phyloP scores from a whole-genome alignment of 1,284 basidiomycete genomes.

The Puccinia triticina region DNA sequence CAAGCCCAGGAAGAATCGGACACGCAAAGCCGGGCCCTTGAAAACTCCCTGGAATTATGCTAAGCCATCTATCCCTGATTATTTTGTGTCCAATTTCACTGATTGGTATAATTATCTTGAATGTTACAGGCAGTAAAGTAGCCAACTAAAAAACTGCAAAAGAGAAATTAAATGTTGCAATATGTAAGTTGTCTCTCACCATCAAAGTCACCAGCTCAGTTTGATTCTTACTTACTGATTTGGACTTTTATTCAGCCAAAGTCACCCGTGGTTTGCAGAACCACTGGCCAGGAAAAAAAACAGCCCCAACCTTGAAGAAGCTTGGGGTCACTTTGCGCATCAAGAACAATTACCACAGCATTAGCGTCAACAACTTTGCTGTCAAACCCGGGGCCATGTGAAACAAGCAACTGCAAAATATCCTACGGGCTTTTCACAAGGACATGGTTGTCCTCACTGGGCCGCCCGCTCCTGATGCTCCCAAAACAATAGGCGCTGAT shows the following conservation, averaged over 20 bases:
- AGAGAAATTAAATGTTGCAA: conserved; percentile 5
- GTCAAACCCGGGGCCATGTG: background rate
- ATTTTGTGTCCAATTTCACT: background rate
- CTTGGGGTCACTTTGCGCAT: background rate
- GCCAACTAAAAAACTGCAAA: background rate
- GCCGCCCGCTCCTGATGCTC: background rate
- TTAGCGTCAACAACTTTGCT: background rate
- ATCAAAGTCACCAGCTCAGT: too few species aligned
- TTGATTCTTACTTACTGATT: too few species aligned
- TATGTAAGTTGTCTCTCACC: too few species aligned
- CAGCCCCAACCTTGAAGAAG: background rate
- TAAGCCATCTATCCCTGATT: background rate
- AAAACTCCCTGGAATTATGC: background rate
- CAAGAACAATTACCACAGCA: background rate
- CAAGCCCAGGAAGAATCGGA: background rate
- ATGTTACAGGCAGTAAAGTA: background rate
- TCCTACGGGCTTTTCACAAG: background rate
- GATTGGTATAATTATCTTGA: background rate
- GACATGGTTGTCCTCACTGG: background rate
- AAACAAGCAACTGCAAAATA: background rate
- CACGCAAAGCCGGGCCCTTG: background rate
- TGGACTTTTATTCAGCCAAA: too few species aligned
- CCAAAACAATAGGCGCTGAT: background rate
- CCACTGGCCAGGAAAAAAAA: background rate
- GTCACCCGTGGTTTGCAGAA: background rate